Evolutionary conservation across 345 rosid species (phyloP).

Genomic region (Eucalyptus sp.): DNA sequence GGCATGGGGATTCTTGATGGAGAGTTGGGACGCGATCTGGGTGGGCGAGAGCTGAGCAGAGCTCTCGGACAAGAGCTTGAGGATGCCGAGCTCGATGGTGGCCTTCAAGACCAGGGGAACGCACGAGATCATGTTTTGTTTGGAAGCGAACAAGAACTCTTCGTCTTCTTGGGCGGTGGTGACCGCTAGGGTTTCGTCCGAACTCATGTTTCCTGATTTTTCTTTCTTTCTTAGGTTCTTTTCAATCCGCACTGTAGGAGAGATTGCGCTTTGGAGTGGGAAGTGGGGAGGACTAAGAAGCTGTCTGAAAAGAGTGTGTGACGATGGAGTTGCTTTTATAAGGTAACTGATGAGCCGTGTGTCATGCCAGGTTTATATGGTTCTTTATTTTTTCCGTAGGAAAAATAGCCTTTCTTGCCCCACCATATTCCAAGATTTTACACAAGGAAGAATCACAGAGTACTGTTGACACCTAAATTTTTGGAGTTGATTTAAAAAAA

Average conservation of each 20-base stretch:
- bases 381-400: background rate
- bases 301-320: too few relatives aligned
- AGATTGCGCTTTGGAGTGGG: too few relatives aligned
- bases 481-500: too few relatives aligned
- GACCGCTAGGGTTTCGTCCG: background rate
- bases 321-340: too few relatives aligned
- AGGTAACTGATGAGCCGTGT: too few relatives aligned
- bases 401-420: background rate
- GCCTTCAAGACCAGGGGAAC: conserved; percentile 32
- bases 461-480: background rate
- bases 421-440: background rate
- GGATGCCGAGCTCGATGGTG: conserved; percentile 22
- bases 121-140: conserved; percentile 4
- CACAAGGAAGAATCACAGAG: background rate
- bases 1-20: conserved; percentile 19
- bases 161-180: background rate
- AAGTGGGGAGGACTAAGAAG: too few relatives aligned
- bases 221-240: too few relatives aligned
- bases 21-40: conserved; percentile 18
- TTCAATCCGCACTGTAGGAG: too few relatives aligned
- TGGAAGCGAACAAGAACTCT: conserved; percentile 10
- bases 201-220: background rate
- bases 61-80: conserved; percentile 14
- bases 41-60: conserved; percentile 14
- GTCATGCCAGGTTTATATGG: too few relatives aligned